A percentile compares a stretch with the other conserved stretches of the same genome.
Conservation (phyloP, 257 asterid genomes). For the Solanum medicagineum region DNA sequence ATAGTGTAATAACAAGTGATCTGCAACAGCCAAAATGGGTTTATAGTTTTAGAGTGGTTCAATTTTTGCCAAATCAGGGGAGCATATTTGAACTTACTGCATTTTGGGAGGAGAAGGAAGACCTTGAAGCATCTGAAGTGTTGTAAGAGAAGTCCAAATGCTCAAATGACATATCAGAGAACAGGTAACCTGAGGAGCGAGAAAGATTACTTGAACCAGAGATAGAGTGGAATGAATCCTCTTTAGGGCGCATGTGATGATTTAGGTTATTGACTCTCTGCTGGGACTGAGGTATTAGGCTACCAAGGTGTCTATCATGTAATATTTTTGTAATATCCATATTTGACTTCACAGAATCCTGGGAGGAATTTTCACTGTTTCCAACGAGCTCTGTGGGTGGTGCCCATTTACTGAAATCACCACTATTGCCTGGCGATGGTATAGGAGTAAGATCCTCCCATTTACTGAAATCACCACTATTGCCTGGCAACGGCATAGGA, state of each 20-base stretch:
- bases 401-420: constrained; percentile 9
- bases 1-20: not conserved
- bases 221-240: not conserved
- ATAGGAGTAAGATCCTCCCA: constrained; percentile 5
- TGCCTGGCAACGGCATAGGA: not conserved
- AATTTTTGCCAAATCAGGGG: not conserved
- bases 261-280: constrained; percentile 10
- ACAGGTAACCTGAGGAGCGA: constrained; percentile 9
- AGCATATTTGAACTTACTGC: constrained; percentile 16
- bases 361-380: constrained; percentile 16
- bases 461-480: constrained; percentile 11
- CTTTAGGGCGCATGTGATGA: constrained; percentile 14
- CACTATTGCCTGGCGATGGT: not conserved
- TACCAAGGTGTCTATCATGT: constrained; percentile 7
- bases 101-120: constrained; percentile 6
- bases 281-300: constrained; percentile 15
- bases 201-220: constrained; percentile 22
- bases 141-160: not conserved
- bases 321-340: not conserved
- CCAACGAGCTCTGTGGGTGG: constrained; percentile 5
- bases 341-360: constrained; percentile 9
- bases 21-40: not conserved
- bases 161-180: constrained; percentile 24
- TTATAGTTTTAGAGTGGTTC: not conserved
- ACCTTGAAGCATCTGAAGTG: constrained; percentile 15